Evolutionary conservation across 805 yeast species (phyloP), one percentile per base, ranked within the genome.

Genomic region (Pichia nakasei): DNA sequence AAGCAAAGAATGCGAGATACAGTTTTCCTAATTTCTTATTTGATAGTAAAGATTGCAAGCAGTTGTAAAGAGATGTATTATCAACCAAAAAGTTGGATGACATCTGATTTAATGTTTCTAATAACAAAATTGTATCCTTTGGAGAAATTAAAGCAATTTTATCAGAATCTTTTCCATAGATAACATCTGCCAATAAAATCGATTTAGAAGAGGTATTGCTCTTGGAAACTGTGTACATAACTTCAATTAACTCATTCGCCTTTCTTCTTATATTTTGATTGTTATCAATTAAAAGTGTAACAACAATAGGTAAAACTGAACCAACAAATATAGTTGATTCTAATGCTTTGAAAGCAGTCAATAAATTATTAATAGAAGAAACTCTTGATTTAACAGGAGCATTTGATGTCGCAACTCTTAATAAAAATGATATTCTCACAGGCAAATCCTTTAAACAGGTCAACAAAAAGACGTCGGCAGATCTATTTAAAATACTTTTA

Each of bases 1-100:
- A 78, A 18, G 82, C 76, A 54, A 86, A 69, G 51, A 80, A 84
- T 0, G 88, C 74, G 43, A 80, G 60, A 37, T 74, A 68, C 6
- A 82, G 64, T 45, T 75, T 72, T 15, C 81, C 82, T 36, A 73
- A 57, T 47, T 74, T 78, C 52, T 72, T 75, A 56, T 80, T 80
- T 22, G 69, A 66, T 4, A 73, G 54, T 24, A 66, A 40, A 11
- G 50, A 48, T 41, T 44, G 60, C 44, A 72, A 60, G 24, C 54
- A 50, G 49, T 63, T 47, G 43, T 69, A 58, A 47, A 77, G 59
- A 53, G 75, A 78, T 22, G 65, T 59, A 29, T 63, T 62, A 50
- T 81, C 88, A 48, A 79, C 59, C 19, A 67, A 62, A 43, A 74
- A 68, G 44, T 73, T 78, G 9, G 65, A 59, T 32, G 57, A 52